Conservation (phyloP, 2,329 filamentous ascomycete genomes). For the Bimuria novae-zelandiae region DNA sequence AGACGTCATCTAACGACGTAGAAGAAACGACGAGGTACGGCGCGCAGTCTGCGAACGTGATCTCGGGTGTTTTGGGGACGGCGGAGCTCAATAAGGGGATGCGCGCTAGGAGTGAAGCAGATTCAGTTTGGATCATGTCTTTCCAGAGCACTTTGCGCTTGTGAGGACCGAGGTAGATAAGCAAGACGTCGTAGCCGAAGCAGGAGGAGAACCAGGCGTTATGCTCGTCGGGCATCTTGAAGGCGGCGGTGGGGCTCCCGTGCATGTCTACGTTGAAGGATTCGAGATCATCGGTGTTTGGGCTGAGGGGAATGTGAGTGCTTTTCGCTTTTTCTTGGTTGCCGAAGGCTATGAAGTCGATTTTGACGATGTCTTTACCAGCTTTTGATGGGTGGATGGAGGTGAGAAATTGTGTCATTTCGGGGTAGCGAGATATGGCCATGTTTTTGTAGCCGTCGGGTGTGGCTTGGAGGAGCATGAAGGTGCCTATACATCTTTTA, state of each 20-base stretch:
- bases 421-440: conserved; percentile 46
- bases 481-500: conserved; percentile 23
- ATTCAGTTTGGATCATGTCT: conserved; percentile 25
- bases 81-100: conserved; percentile 13
- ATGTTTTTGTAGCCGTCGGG: conserved; percentile 48
- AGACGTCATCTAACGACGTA: conserved; percentile 71
- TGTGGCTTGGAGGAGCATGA: conserved; percentile 49
- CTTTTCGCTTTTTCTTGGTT: conserved; percentile 28
- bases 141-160: conserved; percentile 48
- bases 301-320: conserved; percentile 48
- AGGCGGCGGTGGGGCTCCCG: conserved; percentile 47
- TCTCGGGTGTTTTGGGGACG: conserved; percentile 29
- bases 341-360: conserved; percentile 47
- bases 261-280: conserved; percentile 51
- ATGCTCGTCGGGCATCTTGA: conserved; percentile 49
- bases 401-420: conserved; percentile 50
- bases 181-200: conserved; percentile 50
- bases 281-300: conserved; percentile 42
- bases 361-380: conserved; percentile 38
- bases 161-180: conserved; percentile 51
- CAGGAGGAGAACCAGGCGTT: conserved; percentile 51
- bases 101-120: conserved; percentile 33
- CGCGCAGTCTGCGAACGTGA: conserved; percentile 76
- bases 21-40: conserved; percentile 74
- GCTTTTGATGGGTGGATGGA: conserved; percentile 38